Conservation (phyloP, 2,329 filamentous ascomycete species). For the Apiospora phragmitis region DNA sequence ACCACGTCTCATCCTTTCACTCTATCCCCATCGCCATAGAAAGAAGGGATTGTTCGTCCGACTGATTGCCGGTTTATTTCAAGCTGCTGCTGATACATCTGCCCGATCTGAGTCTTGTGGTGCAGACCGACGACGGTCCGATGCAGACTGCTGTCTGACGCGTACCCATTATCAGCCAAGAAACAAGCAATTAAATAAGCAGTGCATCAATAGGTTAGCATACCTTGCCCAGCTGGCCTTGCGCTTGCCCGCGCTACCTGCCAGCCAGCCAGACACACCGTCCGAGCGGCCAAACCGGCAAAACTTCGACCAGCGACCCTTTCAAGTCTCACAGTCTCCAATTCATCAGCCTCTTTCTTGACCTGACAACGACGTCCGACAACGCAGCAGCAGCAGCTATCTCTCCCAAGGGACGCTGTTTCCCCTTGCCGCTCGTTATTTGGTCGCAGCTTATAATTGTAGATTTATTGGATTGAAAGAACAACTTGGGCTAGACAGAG, state of each 20-base stretch:
- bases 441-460: conserved; percentile 16
- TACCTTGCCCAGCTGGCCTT: background rate
- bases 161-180: conserved; percentile 6
- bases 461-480: background rate
- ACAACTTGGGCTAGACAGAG: conserved; percentile 18
- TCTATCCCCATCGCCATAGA: background rate
- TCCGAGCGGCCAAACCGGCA: conserved; percentile 1
- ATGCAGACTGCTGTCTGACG: conserved; percentile 4
- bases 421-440: conserved; percentile 32
- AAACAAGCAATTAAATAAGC: conserved; percentile 6
- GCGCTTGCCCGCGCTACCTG: background rate
- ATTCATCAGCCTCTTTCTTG: conserved; percentile 4
- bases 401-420: conserved; percentile 8
- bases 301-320: conserved; percentile 1
- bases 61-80: background rate
- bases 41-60: background rate
- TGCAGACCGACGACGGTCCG: background rate
- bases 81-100: background rate
- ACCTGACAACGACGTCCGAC: background rate
- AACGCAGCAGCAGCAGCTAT: background rate
- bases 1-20: background rate
- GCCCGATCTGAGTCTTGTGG: background rate
- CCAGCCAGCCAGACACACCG: background rate
- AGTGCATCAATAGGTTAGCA: background rate
- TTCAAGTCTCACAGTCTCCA: conserved; percentile 2